Evolutionary conservation across 2,329 filamentous ascomycete species (phyloP), one percentile per base, ranked within the genome.

Genomic region (Pyrenophora teres): DNA sequence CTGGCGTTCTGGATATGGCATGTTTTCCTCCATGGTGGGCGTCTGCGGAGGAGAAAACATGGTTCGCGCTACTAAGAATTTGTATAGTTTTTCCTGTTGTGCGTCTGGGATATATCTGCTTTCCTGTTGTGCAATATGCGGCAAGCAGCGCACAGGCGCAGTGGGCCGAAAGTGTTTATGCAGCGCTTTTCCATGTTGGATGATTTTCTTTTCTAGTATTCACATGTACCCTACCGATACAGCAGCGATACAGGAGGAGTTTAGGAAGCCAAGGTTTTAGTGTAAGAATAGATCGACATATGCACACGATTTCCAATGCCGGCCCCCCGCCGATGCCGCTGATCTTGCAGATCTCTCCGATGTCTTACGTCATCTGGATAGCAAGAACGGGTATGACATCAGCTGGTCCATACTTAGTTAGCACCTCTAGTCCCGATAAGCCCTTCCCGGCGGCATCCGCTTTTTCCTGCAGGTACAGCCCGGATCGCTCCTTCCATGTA

Each of bases 1-100:
- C 16, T 12, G 38, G 38, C 33, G 49, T 52, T 42, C 25, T 48
- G 33, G 33, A 30, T 27, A 43, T 12, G 16, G 27, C 23, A 13
- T 16, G 44, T 48, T 21, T 8, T 48, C 21, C 38, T 37, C 18
- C 39, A 35, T 38, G 21, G 15, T 8, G 33, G 21, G 48, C 5
- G 32, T 16, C 33, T 46, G 16, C 25, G 16, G 23, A 21, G 31
- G n/a, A 15, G 39, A 16, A 47, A 18, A 36, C 18, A 32, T 19
- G 12, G 30, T 25, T 40, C 30, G 30, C 47, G 25, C 25, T 39
- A 16, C 23, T n/a, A 40, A 35, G 6, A 32, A 27, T 18, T 21
- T 48, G 18, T 25, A 25, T 36, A 35, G 32, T 46, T 15, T 6
- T 39, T 19, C 25, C 18, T 48, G 33, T 43, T 30, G 19, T 25